Evolutionary conservation across 805 yeast genomes (phyloP).

Genomic region (Sungouiozyma intestinalis): DNA sequence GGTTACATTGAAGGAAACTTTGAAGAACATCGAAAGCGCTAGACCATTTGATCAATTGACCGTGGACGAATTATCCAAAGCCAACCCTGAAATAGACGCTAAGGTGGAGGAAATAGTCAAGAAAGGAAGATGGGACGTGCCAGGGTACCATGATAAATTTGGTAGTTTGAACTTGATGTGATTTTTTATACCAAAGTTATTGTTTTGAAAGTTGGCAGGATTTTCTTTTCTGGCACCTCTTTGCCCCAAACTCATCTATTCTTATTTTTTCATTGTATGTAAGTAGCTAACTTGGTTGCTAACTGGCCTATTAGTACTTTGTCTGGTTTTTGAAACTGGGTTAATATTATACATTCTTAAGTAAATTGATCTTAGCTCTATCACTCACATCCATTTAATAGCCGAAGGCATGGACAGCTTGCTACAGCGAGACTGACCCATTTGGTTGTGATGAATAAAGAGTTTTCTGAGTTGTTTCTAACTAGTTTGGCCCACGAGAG

Average conservation of each 20-base stretch:
- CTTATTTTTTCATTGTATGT: background rate
- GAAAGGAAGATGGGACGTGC: constrained; percentile 96
- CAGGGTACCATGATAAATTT: constrained; percentile 97
- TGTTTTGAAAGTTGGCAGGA: no score
- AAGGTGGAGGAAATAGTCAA: constrained; percentile 91
- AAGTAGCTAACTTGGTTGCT: background rate
- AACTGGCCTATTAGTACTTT: background rate
- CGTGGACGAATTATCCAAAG: constrained; percentile 86
- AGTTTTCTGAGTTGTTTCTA: constrained; percentile 31
- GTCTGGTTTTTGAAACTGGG: background rate
- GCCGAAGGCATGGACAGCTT: no score
- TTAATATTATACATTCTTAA: background rate
- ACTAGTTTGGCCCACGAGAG: constrained; percentile 38
- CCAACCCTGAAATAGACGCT: constrained; percentile 95
- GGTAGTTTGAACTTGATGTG: constrained; percentile 92
- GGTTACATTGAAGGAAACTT: constrained; percentile 73
- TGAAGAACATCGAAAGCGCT: constrained; percentile 89
- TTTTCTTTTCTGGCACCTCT: no score
- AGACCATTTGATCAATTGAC: constrained; percentile 97
- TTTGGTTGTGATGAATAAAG: constrained; percentile 15
- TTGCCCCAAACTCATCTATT: no score
- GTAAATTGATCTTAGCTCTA: background rate
- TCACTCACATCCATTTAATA: no score
- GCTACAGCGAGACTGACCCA: no score
- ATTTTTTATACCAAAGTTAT: no score